phyloP scores from a whole-genome alignment of 495 filamentous ascomycete species.

The Rhypophila decipiens region DNA sequence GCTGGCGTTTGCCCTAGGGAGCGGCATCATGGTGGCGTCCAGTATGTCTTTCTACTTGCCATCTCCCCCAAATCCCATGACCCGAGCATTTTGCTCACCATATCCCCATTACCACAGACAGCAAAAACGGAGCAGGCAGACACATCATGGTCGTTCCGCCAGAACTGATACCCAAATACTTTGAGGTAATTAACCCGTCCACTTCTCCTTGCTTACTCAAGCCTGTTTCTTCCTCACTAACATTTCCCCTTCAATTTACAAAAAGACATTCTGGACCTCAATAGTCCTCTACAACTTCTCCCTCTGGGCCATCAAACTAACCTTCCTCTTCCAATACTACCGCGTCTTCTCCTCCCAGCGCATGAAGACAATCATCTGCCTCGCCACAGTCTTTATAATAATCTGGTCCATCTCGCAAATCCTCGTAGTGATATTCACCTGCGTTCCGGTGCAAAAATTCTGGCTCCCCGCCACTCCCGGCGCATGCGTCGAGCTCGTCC shows the following conservation, averaged over 20 bases:
- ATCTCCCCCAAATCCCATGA: neutral
- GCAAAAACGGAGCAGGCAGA: neutral
- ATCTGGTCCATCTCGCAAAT: conserved; percentile 32
- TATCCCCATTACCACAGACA: neutral
- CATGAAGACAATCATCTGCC: conserved; percentile 22
- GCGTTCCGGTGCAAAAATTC: conserved; percentile 26
- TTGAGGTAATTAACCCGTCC: neutral
- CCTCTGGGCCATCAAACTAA: conserved; percentile 34
- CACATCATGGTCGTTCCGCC: neutral
- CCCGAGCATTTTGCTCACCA: neutral
- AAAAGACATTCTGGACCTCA: conserved; percentile 34
- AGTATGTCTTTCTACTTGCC: conserved; percentile 3
- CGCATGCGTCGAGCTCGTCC: conserved; percentile 25
- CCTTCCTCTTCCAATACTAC: conserved; percentile 39
- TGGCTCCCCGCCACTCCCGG: conserved; percentile 29
- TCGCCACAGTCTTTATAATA: conserved; percentile 18
- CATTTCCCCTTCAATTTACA: neutral
- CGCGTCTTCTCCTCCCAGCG: conserved; percentile 27
- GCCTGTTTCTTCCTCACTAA: neutral
- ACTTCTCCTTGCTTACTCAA: too few relatives aligned
- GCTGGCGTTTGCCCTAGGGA: conserved; percentile 17
- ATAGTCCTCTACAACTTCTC: conserved; percentile 38
- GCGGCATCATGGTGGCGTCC: conserved; percentile 17
- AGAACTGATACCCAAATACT: too few relatives aligned
- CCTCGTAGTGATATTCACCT: conserved; percentile 33